Evolutionary conservation across 2,329 filamentous ascomycete species (phyloP), one percentile per base, ranked within the genome.

Genomic region (Helotiales sp.): DNA sequence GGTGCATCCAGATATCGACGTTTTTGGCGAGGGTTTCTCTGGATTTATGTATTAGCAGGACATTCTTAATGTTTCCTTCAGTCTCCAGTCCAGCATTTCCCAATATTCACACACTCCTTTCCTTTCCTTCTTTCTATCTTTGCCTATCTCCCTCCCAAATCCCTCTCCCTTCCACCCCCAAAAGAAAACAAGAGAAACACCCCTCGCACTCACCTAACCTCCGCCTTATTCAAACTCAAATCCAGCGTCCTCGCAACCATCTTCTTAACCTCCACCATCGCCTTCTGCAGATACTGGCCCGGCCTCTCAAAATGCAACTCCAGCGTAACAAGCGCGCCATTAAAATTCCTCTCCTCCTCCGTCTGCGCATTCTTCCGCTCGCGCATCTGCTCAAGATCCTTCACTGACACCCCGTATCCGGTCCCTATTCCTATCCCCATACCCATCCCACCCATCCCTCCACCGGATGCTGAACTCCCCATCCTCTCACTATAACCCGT

Each of bases 1-100:
- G 79, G 80, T 87, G 88, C 71, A 89, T 85, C 88, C 88, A 90
- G 65, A 90, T 86, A 69, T 85, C 84, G 30, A 90, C 84, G 71
- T 90, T 90, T 67, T 84, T 84, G 4, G 87, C 87, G 45, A 90
- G 78, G 2, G 83, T 82, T 75, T 89, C 87, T 71, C 86, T 89
- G 67, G 24, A 57, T 24, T 58, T 5, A 32, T n/a, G 47, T 26
- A 28, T 71, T 37, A 71, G 67, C 65, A 13, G 3, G 11, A n/a
- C n/a, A n/a, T n/a, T n/a, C n/a, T n/a, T n/a, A n/a, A n/a, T n/a
- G n/a, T n/a, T n/a, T n/a, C n/a, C n/a, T n/a, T n/a, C n/a, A n/a
- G n/a, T n/a, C n/a, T n/a, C n/a, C n/a, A n/a, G n/a, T n/a, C n/a
- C n/a, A n/a, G n/a, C n/a, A n/a, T n/a, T n/a, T n/a, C n/a, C n/a